Conservation (phyloP, 768 basidiomycete species). For the Solioccasus polychromus region DNA sequence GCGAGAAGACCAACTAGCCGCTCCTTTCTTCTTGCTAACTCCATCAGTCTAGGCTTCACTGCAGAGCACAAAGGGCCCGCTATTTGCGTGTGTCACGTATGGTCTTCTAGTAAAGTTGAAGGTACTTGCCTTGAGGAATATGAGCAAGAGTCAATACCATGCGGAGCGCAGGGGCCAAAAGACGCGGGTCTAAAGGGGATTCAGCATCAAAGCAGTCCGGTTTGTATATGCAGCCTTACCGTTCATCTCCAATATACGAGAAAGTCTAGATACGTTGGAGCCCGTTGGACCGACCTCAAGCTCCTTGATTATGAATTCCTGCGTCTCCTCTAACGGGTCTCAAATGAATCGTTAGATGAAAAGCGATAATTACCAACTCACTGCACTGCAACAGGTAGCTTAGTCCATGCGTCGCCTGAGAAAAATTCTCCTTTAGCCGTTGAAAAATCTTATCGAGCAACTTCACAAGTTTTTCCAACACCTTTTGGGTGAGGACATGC, state of each 20-base stretch:
- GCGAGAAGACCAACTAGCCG: conserved; percentile 4
- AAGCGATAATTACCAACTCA: conserved; percentile 1
- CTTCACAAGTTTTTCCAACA: conserved; percentile 11
- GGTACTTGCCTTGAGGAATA: conserved; percentile 14
- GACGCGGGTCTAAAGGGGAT: conserved; percentile 6
- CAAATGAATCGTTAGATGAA: background rate
- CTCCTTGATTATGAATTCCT: conserved; percentile 3
- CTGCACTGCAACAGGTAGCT: background rate
- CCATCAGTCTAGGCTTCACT: conserved; percentile 14
- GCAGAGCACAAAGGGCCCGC: background rate
- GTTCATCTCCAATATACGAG: conserved; percentile 12
- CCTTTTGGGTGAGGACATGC: conserved; percentile 11
- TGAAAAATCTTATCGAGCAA: conserved; percentile 14
- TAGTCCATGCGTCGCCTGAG: conserved; percentile 24
- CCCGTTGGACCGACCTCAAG: background rate
- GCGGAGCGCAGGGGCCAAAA: conserved; percentile 16
- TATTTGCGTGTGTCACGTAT: background rate
- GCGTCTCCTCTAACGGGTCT: conserved; percentile 9
- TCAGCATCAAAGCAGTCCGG: background rate
- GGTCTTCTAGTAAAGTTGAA: background rate
- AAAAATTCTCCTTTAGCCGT: conserved; percentile 5
- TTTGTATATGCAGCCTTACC: conserved; percentile 4
- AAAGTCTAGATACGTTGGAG: conserved; percentile 8
- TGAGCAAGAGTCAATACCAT: conserved; percentile 17
- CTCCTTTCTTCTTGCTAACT: conserved; percentile 10